phyloP scores from a whole-genome alignment of 1,284 basidiomycete genomes.

The Mycosarcoma mackinlayi region DNA sequence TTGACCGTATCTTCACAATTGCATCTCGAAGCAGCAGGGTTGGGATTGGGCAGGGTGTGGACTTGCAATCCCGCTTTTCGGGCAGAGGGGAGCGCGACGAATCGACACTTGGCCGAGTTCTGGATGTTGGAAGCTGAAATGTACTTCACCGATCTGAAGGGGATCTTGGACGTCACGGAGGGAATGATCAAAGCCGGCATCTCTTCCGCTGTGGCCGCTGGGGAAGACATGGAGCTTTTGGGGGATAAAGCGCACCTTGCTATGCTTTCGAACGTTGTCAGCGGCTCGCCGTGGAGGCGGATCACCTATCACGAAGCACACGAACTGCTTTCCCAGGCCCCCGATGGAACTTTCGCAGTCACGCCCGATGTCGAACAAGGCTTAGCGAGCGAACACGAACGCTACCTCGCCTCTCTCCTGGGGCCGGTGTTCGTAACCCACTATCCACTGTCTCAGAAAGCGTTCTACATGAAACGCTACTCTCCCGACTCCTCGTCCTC shows the following conservation, averaged over 20 bases:
- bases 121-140: constrained; percentile 94
- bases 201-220: constrained; percentile 13
- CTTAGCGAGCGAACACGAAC: constrained; percentile 90
- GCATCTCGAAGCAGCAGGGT: constrained; percentile 86
- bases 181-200: constrained; percentile 42
- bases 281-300: constrained; percentile 73
- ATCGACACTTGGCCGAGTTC: constrained; percentile 94
- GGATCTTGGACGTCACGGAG: constrained; percentile 50
- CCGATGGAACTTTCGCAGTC: constrained; percentile 11
- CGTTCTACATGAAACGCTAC: constrained; percentile 89
- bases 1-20: constrained; percentile 95
- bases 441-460: constrained; percentile 85
- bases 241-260: constrained; percentile 7
- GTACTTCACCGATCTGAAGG: constrained; percentile 44
- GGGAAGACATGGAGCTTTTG: constrained; percentile 44
- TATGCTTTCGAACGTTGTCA: not conserved
- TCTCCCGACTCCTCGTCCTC: not conserved
- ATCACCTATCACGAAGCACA: constrained; percentile 86
- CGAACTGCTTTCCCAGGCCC: constrained; percentile 70
- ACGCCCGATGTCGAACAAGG: constrained; percentile 78
- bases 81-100: constrained; percentile 87
- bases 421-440: constrained; percentile 91
- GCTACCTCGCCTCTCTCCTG: constrained; percentile 79
- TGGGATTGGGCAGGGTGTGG: constrained; percentile 82
- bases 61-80: constrained; percentile 92